Base-by-base conservation (phyloP, 2,329 filamentous ascomycete species). In the Periconia digitata region DNA sequence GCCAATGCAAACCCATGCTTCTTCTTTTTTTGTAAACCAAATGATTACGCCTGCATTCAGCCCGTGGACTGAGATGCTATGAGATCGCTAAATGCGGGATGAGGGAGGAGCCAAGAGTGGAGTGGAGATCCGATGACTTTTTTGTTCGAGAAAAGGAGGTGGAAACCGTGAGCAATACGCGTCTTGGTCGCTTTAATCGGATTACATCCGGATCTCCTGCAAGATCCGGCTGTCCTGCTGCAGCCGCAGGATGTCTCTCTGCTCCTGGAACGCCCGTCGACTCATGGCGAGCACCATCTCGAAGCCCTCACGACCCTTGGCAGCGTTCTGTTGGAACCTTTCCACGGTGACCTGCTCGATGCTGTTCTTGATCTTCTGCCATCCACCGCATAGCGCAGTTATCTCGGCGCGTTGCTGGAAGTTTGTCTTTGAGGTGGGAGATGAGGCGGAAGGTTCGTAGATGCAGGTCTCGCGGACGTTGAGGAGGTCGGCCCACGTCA, bases 291-390 rank as follows among this genome's bases (percentile, higher is more conserved):
- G 80, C 8, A 99, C 94, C 54, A 87, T 84, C 77, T 99, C 94
- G 69, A 99, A 99, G 1, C 94, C 94, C 73, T 97, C 92, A 56
- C 88, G 85, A 56, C 94, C 94, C 74, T 90, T 92, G 59, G 80
- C 79, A 20, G 94, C 92, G 66, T 99, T 99, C 73, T 99, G 90
- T 59, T 85, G 83, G 77, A 99, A 99, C 46, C 90, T 80, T 56
- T 87, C 88, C 38, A 97, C 87, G 36, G 91, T 88, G 44, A 89
- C 85, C 62, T 97, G 91, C 77, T 99, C 94, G 62, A 99, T 95
- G 70, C 86, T 90, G 75, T 94, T 96, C 79, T 90, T 94, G 70
- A 97, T 91, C 69, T 91, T 90, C 75, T 96, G 90, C 92, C 94
- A 99, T 53, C 94, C 94, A 59, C 94, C 92, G 72, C 91, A 96